phyloP scores from a whole-genome alignment of 2,329 filamentous ascomycete genomes.

The Paracoccidioides lutzii region DNA sequence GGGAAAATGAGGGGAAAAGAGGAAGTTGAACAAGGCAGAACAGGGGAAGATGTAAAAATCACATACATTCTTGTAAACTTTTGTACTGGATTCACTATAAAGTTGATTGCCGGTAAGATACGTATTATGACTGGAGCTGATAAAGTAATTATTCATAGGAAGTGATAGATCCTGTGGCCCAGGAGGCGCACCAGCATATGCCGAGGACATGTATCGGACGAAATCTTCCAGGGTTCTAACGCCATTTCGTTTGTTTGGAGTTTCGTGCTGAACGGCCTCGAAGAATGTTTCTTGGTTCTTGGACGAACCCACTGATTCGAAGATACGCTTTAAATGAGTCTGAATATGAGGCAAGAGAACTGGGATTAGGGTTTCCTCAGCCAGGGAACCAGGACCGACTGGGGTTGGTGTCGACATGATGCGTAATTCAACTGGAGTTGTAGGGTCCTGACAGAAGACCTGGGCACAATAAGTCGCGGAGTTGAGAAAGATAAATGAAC shows the following conservation, averaged over 20 bases:
- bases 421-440: neutral
- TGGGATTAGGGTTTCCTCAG: conserved; percentile 1
- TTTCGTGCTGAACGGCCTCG: conserved; percentile 11
- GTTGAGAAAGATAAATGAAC: no score
- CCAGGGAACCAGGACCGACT: neutral
- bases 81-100: conserved; percentile 60
- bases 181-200: conserved; percentile 33
- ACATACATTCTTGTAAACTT: conserved; percentile 63
- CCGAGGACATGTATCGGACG: conserved; percentile 36
- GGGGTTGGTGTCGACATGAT: neutral
- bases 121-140: conserved; percentile 90
- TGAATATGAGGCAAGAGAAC: conserved; percentile 23
- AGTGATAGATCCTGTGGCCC: conserved; percentile 46
- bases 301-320: conserved; percentile 17
- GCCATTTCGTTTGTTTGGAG: neutral
- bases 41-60: neutral
- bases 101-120: conserved; percentile 82
- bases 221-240: conserved; percentile 27
- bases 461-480: no score
- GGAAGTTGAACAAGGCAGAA: conserved; percentile 1
- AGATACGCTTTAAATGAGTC: conserved; percentile 23
- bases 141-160: conserved; percentile 79
- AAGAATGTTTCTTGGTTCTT: conserved; percentile 11
- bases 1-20: neutral
- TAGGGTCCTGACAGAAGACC: neutral